These are phyloP conservation scores for Litchi chinensis DNA, from an alignment of 345 rosid species.

Conservation along the genomic window DNA sequence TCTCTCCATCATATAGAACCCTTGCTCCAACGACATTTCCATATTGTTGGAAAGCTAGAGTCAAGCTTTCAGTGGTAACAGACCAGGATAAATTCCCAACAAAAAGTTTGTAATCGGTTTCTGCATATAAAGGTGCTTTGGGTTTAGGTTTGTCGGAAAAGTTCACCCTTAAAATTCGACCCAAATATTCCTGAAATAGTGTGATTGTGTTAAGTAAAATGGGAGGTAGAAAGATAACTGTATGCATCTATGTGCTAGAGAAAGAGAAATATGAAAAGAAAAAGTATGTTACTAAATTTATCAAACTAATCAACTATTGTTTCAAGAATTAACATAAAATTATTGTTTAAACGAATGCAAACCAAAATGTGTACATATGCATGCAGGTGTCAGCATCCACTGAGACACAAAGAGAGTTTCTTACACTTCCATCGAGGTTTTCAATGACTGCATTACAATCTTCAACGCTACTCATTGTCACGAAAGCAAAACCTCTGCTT, in stretches of 20 bases:
- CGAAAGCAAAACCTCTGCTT: slow-evolving; percentile 92
- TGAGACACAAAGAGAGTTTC: slow-evolving; percentile 13
- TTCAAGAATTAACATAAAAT: not conserved
- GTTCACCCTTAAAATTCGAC: slow-evolving; percentile 72
- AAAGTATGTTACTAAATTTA: too few relatives aligned
- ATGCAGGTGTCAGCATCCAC: not conserved
- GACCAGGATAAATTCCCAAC: slow-evolving; percentile 93
- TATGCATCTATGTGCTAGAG: not conserved
- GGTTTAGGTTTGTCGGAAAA: slow-evolving; percentile 72
- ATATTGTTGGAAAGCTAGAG: slow-evolving; percentile 64
- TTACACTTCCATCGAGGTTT: slow-evolving; percentile 91
- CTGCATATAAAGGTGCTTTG: slow-evolving; percentile 71
- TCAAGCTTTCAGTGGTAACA: slow-evolving; percentile 68
- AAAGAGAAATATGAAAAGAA: too few relatives aligned
- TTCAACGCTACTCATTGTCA: slow-evolving; percentile 83
- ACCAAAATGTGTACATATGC: not conserved
- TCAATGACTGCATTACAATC: slow-evolving; percentile 68
- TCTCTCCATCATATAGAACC: slow-evolving; percentile 86
- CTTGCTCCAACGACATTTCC: slow-evolving; percentile 85
- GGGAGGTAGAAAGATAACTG: not conserved
- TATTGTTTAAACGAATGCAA: not conserved
- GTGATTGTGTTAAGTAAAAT: not conserved
- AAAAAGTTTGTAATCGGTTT: slow-evolving; percentile 79
- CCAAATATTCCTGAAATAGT: slow-evolving; percentile 62
- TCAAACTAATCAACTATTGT: not conserved